phyloP scores from a whole-genome alignment of 768 basidiomycete genomes.

The Termitomyces sp. region DNA sequence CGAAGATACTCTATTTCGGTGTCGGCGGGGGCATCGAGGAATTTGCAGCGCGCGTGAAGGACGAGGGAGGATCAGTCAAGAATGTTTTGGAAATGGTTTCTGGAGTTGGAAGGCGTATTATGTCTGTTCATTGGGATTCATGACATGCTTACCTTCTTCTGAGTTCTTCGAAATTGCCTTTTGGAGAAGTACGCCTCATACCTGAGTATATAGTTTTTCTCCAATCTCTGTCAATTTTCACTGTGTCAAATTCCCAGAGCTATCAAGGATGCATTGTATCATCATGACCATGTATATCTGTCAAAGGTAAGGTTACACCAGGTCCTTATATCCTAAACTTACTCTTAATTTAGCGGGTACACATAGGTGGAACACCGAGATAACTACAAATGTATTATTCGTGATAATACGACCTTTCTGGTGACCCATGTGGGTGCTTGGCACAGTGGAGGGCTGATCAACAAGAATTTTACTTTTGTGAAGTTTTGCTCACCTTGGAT shows the following conservation, averaged over 20 bases:
- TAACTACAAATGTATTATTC: too few species aligned
- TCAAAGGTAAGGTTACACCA: too few species aligned
- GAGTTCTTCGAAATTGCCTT: neutral
- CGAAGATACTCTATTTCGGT: conserved; percentile 92
- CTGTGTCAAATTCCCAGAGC: neutral
- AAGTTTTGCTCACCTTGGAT: too few species aligned
- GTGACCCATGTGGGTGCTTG: too few species aligned
- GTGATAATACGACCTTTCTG: too few species aligned
- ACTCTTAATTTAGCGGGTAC: too few species aligned
- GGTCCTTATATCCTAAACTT: too few species aligned
- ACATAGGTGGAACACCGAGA: too few species aligned
- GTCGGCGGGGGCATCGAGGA: conserved; percentile 85
- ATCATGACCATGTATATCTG: too few species aligned
- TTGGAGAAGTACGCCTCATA: neutral
- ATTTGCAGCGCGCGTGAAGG: conserved; percentile 56
- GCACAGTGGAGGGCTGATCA: too few species aligned
- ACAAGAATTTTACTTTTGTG: too few species aligned
- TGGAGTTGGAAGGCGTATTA: conserved; percentile 73
- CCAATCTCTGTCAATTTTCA: neutral
- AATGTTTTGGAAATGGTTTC: conserved; percentile 58
- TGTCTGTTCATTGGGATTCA: conserved; percentile 52
- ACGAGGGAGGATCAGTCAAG: conserved; percentile 38
- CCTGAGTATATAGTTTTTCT: neutral
- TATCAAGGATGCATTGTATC: neutral
- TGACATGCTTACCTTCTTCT: neutral